Evolutionary conservation across 805 yeast species (phyloP), one percentile per base, ranked within the genome.

Genomic region (Jamesozyma lodderae): DNA sequence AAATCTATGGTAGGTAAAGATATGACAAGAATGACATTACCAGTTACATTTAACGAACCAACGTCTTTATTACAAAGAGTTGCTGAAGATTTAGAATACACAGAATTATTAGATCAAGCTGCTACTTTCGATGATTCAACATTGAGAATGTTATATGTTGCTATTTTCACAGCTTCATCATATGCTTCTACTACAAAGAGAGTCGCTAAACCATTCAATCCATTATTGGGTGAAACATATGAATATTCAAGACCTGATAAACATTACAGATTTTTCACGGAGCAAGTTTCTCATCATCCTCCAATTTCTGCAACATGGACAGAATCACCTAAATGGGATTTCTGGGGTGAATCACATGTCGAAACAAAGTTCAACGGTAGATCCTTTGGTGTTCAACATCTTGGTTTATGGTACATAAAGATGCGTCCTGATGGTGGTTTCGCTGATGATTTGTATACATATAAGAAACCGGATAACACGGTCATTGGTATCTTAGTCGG

Each of bases 241-340:
- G 98, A 90, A 58, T 90, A 87, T 60, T 67, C 83, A 27, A 76
- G 96, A 48, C 94, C 95, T 1, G 96, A 90, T 53, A 71, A 75
- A 51, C 81, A 83, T 22, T 92, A 78, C 59, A 70, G 98, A 57
- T 75, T 86, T 56, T 67, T 90, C 47, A 73, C 82, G 11, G 98
- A 90, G 60, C 98, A 90, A 61, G 97, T 92, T 11, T 82, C 94
- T 45, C 97, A 90, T 58, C 97, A 90, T 62, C 98, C 98, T 4
- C 96, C 96, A 0, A 77, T 90, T 41, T 84, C 95, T 49, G 97
- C 97, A 0, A 73, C 92, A 48, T 58, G 73, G 51, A 94, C 94
- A 3, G 94, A 90, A 59, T 73, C 92, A 3, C 73, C 86, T 3
- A 75, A 76, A 45, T 90, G 96, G 96, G 94, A 87, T 45, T 92